A percentile compares a stretch with the other conserved stretches of the same genome.
phyloP scores from a whole-genome alignment of 2,329 filamentous ascomycete species.

The Chalaropsis thielavioides region DNA sequence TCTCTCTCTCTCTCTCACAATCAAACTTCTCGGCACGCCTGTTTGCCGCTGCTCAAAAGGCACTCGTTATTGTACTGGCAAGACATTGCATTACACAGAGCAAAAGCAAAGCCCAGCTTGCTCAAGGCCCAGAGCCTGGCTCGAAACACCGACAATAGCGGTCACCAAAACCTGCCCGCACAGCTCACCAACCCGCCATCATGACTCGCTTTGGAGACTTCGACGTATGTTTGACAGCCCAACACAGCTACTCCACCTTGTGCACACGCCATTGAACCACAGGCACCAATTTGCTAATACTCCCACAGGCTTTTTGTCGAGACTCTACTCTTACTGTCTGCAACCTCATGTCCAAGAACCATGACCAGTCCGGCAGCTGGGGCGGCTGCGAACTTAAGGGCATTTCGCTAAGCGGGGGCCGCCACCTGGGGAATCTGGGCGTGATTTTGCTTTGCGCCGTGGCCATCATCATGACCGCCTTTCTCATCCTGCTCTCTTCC shows the following conservation, averaged over 20 bases:
- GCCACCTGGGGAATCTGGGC: conserved; percentile 72
- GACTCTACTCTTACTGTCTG: conserved; percentile 72
- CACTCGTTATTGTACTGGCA: neutral
- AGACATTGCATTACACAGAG: neutral
- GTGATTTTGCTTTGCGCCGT: conserved; percentile 72
- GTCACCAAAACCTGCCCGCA: neutral
- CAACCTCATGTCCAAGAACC: conserved; percentile 53
- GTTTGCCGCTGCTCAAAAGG: neutral
- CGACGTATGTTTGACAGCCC: conserved; percentile 29
- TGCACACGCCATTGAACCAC: neutral
- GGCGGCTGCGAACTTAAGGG: conserved; percentile 62
- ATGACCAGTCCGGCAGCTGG: conserved; percentile 46
- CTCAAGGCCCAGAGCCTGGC: neutral
- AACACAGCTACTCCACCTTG: neutral
- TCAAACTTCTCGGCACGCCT: neutral
- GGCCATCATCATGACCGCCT: conserved; percentile 52
- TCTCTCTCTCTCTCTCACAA: no score
- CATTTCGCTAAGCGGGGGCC: conserved; percentile 52
- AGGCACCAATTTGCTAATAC: neutral
- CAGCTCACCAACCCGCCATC: neutral
- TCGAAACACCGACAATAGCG: neutral
- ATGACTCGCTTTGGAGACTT: conserved; percentile 46
- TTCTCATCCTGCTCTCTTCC: conserved; percentile 67
- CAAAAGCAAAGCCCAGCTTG: neutral
- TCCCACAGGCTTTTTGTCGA: conserved; percentile 58